Evolutionary conservation across 805 yeast genomes (phyloP).

Genomic region (Starmerella vaccinii): DNA sequence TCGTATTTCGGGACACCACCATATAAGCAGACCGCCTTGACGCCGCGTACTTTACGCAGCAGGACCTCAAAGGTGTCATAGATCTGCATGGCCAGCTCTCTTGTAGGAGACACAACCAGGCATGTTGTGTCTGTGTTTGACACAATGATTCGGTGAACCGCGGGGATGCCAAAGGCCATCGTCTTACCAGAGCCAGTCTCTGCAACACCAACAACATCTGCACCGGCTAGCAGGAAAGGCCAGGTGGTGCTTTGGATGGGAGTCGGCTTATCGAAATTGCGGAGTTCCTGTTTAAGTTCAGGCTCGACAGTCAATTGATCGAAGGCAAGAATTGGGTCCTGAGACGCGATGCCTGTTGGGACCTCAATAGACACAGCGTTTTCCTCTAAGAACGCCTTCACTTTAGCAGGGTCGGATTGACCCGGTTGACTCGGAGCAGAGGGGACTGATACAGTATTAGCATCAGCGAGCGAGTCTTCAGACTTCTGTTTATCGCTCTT

Average conservation of each 20-base stretch:
- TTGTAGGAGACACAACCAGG: slow-evolving; percentile 85
- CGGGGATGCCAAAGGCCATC: slow-evolving; percentile 95
- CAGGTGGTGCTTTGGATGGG: slow-evolving; percentile 92
- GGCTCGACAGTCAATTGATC: slow-evolving; percentile 47
- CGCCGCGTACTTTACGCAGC: slow-evolving; percentile 49
- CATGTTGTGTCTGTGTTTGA: slow-evolving; percentile 43
- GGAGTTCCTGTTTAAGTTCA: slow-evolving; percentile 49
- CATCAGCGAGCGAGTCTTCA: too few relatives aligned
- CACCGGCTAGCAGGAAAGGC: slow-evolving; percentile 72
- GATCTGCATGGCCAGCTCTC: slow-evolving; percentile 93
- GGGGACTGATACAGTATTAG: slow-evolving; percentile 17
- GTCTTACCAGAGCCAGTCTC: slow-evolving; percentile 98
- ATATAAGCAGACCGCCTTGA: slow-evolving; percentile 74
- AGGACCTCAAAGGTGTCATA: slow-evolving; percentile 82
- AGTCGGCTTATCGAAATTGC: slow-evolving; percentile 78
- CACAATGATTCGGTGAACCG: slow-evolving; percentile 60
- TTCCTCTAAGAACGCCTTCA: slow-evolving; percentile 50
- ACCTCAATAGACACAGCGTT: slow-evolving; percentile 79
- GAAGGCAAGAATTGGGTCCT: slow-evolving; percentile 65
- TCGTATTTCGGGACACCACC: slow-evolving; percentile 97
- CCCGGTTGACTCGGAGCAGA: slow-evolving; percentile 8
- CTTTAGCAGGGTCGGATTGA: slow-evolving; percentile 28
- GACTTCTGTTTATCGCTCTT: slow-evolving; percentile 29
- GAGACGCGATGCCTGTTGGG: slow-evolving; percentile 23
- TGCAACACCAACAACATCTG: slow-evolving; percentile 93